A percentile compares a stretch with the other conserved stretches of the same genome.
Evolutionary conservation across 1,139 yeast genomes (phyloP).

Genomic region (Scheffersomyces quercinus): DNA sequence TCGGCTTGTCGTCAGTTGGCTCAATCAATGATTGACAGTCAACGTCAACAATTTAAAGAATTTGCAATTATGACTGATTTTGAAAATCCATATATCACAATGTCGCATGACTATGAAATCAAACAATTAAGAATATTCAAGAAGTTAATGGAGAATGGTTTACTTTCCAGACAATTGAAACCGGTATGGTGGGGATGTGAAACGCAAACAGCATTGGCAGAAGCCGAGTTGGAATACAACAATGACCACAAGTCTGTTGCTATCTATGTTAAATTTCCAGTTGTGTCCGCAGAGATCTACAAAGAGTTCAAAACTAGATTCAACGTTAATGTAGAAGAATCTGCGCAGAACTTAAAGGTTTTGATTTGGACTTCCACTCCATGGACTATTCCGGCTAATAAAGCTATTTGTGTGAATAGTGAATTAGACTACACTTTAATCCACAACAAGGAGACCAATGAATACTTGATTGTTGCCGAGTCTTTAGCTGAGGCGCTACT

Average conservation of each 20-base stretch:
- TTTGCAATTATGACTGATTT: conserved; percentile 88
- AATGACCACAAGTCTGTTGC: conserved; percentile 72
- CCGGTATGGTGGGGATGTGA: conserved; percentile 99
- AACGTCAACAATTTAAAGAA: conserved; percentile 60
- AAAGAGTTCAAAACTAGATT: conserved; percentile 3
- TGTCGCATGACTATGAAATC: conserved; percentile 68
- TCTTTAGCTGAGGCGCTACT: conserved; percentile 37
- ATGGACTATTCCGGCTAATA: conserved; percentile 91
- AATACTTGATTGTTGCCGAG: conserved; percentile 50
- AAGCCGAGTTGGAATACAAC: conserved; percentile 90
- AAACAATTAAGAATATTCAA: conserved; percentile 73
- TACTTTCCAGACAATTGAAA: conserved; percentile 79
- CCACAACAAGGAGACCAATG: conserved; percentile 32
- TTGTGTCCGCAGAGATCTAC: conserved; percentile 15
- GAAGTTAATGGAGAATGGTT: conserved; percentile 61
- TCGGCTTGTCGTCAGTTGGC: conserved; percentile 71
- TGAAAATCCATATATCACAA: conserved; percentile 68
- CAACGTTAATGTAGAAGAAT: neutral
- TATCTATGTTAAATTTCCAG: conserved; percentile 69
- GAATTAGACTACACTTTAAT: conserved; percentile 58
- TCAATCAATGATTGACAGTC: conserved; percentile 57
- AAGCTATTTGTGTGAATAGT: conserved; percentile 74
- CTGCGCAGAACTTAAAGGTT: conserved; percentile 16
- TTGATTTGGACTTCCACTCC: conserved; percentile 98
- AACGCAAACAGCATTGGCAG: conserved; percentile 92